phyloP scores from a whole-genome alignment of 352 stramenopile genomes.

The Phytophthora europaea region DNA sequence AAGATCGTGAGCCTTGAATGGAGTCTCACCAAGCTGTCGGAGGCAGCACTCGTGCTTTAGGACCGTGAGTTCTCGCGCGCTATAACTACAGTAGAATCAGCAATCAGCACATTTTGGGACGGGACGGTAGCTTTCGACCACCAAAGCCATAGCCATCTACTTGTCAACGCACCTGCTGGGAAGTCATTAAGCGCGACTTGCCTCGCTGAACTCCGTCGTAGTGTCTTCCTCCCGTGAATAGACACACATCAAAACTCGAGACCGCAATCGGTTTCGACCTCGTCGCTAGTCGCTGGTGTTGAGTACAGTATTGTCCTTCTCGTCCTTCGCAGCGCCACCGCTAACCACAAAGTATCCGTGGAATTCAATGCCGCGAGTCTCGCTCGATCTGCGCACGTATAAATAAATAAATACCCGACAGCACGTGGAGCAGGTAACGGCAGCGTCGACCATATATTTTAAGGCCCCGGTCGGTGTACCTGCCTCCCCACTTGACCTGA shows the following conservation, averaged over 20 bases:
- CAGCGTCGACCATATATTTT: conserved; percentile 27
- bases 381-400: neutral
- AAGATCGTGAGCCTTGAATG: too few relatives aligned
- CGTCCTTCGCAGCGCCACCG: neutral
- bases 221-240: neutral
- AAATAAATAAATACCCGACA: conserved; percentile 23
- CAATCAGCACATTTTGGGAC: neutral
- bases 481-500: conserved; percentile 18
- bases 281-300: neutral
- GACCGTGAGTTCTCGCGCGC: too few relatives aligned
- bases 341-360: neutral
- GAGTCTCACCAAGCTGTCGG: too few relatives aligned
- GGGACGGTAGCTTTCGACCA: neutral
- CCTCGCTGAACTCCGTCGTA: neutral
- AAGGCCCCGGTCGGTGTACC: neutral
- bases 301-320: neutral
- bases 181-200: neutral
- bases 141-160: neutral
- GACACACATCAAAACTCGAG: neutral
- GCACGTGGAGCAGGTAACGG: conserved; percentile 14
- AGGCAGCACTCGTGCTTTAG: too few relatives aligned
- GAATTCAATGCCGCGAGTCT: neutral
- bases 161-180: neutral
- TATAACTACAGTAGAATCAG: neutral
- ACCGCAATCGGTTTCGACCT: neutral